Evolutionary conservation across 306 rosid genomes (phyloP), one percentile per base, ranked within the genome.

Genomic region (Pterocarpus macrocarpus): DNA sequence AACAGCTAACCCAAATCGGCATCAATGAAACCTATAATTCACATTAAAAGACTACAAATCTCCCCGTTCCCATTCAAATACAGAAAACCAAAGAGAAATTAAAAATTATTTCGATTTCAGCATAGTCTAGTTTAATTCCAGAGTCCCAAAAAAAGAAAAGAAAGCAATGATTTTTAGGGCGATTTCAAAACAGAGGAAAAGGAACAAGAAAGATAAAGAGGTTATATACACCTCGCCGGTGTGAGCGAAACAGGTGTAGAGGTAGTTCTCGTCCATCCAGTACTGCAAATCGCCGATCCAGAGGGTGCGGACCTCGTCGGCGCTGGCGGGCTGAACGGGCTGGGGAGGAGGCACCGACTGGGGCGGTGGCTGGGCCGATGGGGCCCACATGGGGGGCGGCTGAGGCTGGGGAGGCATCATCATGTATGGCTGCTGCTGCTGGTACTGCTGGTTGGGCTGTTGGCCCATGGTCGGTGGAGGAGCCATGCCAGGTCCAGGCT

Each of bases 201-300:
- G 15, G 8, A 47, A 13, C 3, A 3, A 12, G 15, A 28, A 57
- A 0, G 32, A 28, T 2, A 32, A 7, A 14, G 65, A 50, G 5
- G 2, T 35, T 13, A 57, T 57, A 47, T 5, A 35, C 63, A 95
- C 99, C 99, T 93, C 99, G 89, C 97, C 97, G 62, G 97, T 88
- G 45, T 81, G 92, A 36, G 88, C 88, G 53, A 95, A 93, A 59
- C 97, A 91, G 16, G 28, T 64, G 22, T 59, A 91, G 2, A 95
- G 83, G 82, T 93, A 93, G 77, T 17, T 89, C 83, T 95, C 99
- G 63, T 92, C 97, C 99, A 95, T 95, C 99, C 99, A 95, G 80
- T 87, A 92, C 77, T 91, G 97, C 85, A 95, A 81, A 90, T 95
- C 99, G 0, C 98, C 98, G 92, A 95, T 92, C 98, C 98, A 93